These are phyloP conservation scores for Lentinula novae-zelandiae DNA, from an alignment of 1,284 basidiomycete genomes.

Conservation along the genomic window DNA sequence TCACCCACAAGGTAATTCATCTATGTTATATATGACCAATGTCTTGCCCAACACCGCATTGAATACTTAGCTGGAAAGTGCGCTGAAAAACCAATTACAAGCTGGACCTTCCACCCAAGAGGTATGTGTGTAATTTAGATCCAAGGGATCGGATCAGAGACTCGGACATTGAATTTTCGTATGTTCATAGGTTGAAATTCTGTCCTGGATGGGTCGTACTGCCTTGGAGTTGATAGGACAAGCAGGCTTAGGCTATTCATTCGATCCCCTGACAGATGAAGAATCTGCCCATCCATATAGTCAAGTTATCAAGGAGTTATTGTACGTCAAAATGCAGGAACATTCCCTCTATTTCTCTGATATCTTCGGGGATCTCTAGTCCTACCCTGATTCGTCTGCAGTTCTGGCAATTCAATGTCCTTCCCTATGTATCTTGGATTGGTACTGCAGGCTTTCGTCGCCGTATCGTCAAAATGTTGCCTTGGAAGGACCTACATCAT, in stretches of 20 bases:
- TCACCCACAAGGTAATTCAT: slow-evolving; percentile 6
- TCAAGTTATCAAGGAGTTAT: slow-evolving; percentile 25
- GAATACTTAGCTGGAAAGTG: neutral
- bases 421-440: neutral
- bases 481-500: slow-evolving; percentile 8
- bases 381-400: neutral
- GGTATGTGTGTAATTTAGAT: neutral
- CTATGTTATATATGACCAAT: neutral
- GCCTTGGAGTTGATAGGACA: slow-evolving; percentile 26
- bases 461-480: neutral
- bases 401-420: slow-evolving; percentile 14
- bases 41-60: neutral
- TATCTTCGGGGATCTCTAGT: neutral
- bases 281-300: slow-evolving; percentile 25
- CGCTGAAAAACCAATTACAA: neutral
- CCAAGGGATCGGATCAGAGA: no score
- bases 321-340: slow-evolving; percentile 13
- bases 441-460: slow-evolving; percentile 1
- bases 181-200: slow-evolving; percentile 10
- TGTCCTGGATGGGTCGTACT: slow-evolving; percentile 15
- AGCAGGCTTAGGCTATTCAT: slow-evolving; percentile 37
- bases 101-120: neutral
- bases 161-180: neutral
- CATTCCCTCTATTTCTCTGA: neutral
- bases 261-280: slow-evolving; percentile 29